Conservation (phyloP, 441 rosid species). For the Populus trichocarpa region DNA sequence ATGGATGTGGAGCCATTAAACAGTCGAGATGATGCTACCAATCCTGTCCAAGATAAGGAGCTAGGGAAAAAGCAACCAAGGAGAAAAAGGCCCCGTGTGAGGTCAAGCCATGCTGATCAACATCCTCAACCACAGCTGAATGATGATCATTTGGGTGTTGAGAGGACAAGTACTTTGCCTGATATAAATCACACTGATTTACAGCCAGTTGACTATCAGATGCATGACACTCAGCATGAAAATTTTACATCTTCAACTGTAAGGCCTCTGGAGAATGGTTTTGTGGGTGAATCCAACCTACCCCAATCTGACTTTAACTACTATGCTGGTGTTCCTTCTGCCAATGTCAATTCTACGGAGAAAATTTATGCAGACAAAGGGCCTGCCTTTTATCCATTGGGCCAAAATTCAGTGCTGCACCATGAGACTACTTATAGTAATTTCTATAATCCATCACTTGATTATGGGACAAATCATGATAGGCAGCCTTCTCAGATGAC, state of each 20-base stretch:
- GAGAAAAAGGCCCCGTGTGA: slow-evolving; percentile 44
- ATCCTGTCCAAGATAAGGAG: slow-evolving; percentile 29
- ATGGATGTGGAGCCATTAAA: slow-evolving; percentile 32
- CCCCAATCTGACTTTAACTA: slow-evolving; percentile 36
- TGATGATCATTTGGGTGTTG: slow-evolving; percentile 27
- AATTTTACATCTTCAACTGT: slow-evolving; percentile 25
- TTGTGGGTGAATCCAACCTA: slow-evolving; percentile 34
- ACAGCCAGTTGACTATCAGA: slow-evolving; percentile 38
- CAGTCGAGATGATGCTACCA: slow-evolving; percentile 17
- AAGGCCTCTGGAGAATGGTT: slow-evolving; percentile 34
- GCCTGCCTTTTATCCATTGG: slow-evolving; percentile 40
- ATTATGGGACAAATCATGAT: slow-evolving; percentile 40
- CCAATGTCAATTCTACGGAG: slow-evolving; percentile 34
- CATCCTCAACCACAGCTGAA: slow-evolving; percentile 29
- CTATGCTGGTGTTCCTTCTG: slow-evolving; percentile 45
- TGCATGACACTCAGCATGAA: slow-evolving; percentile 28
- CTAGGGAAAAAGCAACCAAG: slow-evolving; percentile 37
- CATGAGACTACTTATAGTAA: slow-evolving; percentile 36
- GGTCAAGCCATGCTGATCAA: slow-evolving; percentile 29
- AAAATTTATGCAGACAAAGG: slow-evolving; percentile 53
- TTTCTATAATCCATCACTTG: slow-evolving; percentile 46
- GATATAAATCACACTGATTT: slow-evolving; percentile 50
- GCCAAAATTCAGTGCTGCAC: slow-evolving; percentile 46
- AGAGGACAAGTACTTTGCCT: slow-evolving; percentile 45
- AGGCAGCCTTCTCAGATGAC: slow-evolving; percentile 42